These are phyloP conservation scores for Rhizopogon vesiculosus DNA, from an alignment of 768 basidiomycete species.

Conservation along the genomic window DNA sequence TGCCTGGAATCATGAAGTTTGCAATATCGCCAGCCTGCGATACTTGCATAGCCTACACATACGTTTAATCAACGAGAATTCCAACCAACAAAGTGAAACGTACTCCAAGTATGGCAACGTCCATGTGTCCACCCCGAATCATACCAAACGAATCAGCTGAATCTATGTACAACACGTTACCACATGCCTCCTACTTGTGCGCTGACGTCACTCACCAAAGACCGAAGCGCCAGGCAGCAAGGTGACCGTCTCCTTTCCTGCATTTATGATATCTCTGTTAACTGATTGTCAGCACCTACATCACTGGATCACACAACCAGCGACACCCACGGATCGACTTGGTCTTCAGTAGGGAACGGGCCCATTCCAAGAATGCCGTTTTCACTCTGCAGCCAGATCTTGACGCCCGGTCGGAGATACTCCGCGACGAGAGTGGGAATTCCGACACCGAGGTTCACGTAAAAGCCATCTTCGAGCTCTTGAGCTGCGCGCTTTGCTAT, in stretches of 20 bases:
- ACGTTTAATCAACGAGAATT: background rate
- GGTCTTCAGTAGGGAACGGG: slow-evolving; percentile 68
- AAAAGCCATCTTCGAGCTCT: slow-evolving; percentile 77
- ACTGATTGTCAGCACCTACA: background rate
- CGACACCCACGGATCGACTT: slow-evolving; percentile 62
- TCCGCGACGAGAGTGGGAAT: slow-evolving; percentile 84
- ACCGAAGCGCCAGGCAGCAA: slow-evolving; percentile 81
- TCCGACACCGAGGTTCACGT: slow-evolving; percentile 80
- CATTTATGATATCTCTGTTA: slow-evolving; percentile 74
- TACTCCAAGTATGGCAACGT: slow-evolving; percentile 86
- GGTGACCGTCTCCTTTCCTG: slow-evolving; percentile 87
- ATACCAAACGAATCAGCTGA: slow-evolving; percentile 88
- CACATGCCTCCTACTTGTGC: background rate
- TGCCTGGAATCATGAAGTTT: slow-evolving; percentile 95
- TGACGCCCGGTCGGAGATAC: slow-evolving; percentile 58
- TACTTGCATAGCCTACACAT: slow-evolving; percentile 78
- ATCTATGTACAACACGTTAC: slow-evolving; percentile 36
- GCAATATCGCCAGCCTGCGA: slow-evolving; percentile 85
- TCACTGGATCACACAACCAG: background rate
- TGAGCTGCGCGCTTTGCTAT: slow-evolving; percentile 80
- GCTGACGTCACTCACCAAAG: slow-evolving; percentile 53
- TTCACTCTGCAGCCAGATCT: slow-evolving; percentile 81
- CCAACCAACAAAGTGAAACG: slow-evolving; percentile 18
- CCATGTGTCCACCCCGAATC: slow-evolving; percentile 92
- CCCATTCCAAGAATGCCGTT: slow-evolving; percentile 83